These are phyloP conservation scores for Akanthomyces lecanii DNA, from an alignment of 2,329 filamentous ascomycete genomes.

Conservation along the genomic window DNA sequence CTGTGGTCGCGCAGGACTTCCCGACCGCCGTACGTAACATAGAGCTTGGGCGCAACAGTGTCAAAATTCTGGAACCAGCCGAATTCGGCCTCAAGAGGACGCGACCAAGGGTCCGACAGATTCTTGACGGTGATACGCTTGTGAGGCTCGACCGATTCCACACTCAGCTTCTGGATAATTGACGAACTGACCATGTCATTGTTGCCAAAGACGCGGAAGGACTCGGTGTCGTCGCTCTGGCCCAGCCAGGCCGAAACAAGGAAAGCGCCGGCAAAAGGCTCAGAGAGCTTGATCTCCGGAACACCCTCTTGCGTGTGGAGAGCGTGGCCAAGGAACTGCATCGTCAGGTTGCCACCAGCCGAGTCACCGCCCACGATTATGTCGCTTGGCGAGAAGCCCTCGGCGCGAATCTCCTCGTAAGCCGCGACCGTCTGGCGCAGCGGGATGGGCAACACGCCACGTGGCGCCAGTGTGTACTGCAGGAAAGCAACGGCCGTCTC, in stretches of 20 bases:
- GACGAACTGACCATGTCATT: conserved; percentile 15
- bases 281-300: conserved; percentile 19
- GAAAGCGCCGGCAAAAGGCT: conserved; percentile 28
- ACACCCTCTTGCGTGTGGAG: conserved; percentile 26
- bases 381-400: conserved; percentile 28
- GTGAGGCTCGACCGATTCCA: background rate
- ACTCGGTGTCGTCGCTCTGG: background rate
- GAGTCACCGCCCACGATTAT: conserved; percentile 34
- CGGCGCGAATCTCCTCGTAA: conserved; percentile 27
- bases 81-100: conserved; percentile 8
- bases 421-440: conserved; percentile 30
- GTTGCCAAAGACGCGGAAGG: conserved; percentile 3
- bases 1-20: conserved; percentile 15
- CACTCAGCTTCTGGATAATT: conserved; percentile 3
- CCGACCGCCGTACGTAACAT: conserved; percentile 9
- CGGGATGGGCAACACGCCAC: conserved; percentile 29
- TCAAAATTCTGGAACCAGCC: conserved; percentile 8
- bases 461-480: conserved; percentile 32
- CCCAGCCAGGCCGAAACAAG: conserved; percentile 28
- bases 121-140: background rate
- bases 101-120: conserved; percentile 7
- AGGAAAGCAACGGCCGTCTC: conserved; percentile 31
- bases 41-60: background rate
- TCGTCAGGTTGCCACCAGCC: conserved; percentile 30
- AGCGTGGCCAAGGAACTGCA: conserved; percentile 29